Conservation (phyloP, 768 basidiomycete species). For the Xerocomus potaroensis region DNA sequence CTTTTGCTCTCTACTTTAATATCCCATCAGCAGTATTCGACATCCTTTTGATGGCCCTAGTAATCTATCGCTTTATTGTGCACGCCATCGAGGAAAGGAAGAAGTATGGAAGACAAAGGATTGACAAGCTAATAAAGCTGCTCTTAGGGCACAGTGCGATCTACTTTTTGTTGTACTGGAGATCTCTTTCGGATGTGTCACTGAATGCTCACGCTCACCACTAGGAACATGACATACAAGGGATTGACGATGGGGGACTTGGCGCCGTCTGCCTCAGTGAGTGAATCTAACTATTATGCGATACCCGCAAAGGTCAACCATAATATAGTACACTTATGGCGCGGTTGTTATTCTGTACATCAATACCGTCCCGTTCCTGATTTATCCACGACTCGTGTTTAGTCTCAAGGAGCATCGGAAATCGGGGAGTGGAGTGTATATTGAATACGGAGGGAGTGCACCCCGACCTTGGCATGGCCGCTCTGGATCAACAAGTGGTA, state of each 20-base stretch:
- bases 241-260: not conserved
- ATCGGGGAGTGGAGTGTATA: not conserved
- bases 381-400: constrained; percentile 10
- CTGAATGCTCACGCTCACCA: not conserved
- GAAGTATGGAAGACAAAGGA: not conserved
- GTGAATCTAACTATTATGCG: not conserved
- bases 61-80: not conserved
- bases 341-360: not conserved
- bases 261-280: not conserved
- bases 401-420: not conserved
- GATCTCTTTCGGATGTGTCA: not conserved
- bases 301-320: not conserved
- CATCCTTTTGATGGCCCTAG: constrained; percentile 5
- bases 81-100: constrained; percentile 4
- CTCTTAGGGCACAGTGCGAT: constrained; percentile 6
- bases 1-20: no score
- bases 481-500: no score
- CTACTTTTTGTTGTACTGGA: constrained; percentile 11
- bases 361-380: constrained; percentile 3
- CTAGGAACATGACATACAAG: constrained; percentile 2
- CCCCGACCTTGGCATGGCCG: no score
- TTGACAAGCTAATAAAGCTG: constrained; percentile 9
- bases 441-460: not conserved
- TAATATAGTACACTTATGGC: not conserved
- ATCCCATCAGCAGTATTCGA: constrained; percentile 1